phyloP scores from a whole-genome alignment of 805 yeast species.

The Metschnikowia anglica region DNA sequence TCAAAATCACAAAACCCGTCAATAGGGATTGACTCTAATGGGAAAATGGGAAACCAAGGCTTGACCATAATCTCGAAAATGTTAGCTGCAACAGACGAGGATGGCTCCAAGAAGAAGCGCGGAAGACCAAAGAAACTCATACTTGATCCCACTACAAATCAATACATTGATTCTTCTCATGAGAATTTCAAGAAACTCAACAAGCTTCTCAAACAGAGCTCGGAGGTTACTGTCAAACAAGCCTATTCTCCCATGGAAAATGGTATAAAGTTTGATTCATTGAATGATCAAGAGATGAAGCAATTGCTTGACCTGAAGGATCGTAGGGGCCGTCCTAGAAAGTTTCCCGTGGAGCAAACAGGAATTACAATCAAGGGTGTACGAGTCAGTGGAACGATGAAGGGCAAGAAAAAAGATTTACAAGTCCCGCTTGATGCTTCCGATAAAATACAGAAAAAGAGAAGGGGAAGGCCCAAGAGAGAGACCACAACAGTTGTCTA shows the following conservation, averaged over 20 bases:
- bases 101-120: conserved; percentile 32
- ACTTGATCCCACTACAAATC: conserved; percentile 42
- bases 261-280: conserved; percentile 12
- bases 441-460: conserved; percentile 11
- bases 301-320: conserved; percentile 41
- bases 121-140: conserved; percentile 44
- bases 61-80: conserved; percentile 10
- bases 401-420: conserved; percentile 10
- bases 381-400: conserved; percentile 37
- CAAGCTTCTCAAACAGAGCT: conserved; percentile 24
- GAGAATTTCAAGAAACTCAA: conserved; percentile 43
- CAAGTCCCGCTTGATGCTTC: conserved; percentile 3
- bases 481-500: conserved; percentile 2
- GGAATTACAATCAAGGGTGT: conserved; percentile 46
- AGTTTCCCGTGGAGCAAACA: conserved; percentile 47
- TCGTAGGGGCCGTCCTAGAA: conserved; percentile 51
- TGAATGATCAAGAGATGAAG: conserved; percentile 19
- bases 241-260: conserved; percentile 9
- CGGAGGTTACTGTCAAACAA: conserved; percentile 8
- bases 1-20: not conserved
- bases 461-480: conserved; percentile 17
- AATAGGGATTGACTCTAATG: not conserved
- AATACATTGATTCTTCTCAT: conserved; percentile 41
- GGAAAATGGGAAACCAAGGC: not conserved
- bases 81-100: conserved; percentile 12